Evolutionary conservation across 2,329 filamentous ascomycete genomes (phyloP).

Genomic region (Venturia aucupariae): DNA sequence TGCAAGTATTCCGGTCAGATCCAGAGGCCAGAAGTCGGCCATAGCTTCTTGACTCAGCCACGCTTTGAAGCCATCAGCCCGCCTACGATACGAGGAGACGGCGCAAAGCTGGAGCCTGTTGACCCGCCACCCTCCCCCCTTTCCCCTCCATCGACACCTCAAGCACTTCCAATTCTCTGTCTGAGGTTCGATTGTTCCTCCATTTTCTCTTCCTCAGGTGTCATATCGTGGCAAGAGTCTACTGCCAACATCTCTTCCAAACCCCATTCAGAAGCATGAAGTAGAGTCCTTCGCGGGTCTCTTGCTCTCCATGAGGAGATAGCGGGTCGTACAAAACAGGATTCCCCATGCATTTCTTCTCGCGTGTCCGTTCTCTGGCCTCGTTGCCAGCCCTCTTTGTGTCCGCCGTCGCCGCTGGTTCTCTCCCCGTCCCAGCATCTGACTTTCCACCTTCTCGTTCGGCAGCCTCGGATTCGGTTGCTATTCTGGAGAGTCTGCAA

Average conservation of each 20-base stretch:
- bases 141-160: not conserved
- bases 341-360: slow-evolving; percentile 10
- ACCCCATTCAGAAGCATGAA: not conserved
- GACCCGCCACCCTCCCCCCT: not conserved
- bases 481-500: slow-evolving; percentile 6
- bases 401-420: slow-evolving; percentile 1
- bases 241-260: not conserved
- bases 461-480: not conserved
- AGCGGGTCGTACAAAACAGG: slow-evolving; percentile 1
- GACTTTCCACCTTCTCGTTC: not conserved
- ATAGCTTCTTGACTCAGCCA: not conserved
- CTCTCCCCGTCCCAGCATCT: not conserved
- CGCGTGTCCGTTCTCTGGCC: slow-evolving; percentile 1
- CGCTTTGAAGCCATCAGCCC: too few relatives aligned
- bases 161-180: not conserved
- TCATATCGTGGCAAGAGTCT: not conserved
- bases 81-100: not conserved
- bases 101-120: slow-evolving; percentile 2
- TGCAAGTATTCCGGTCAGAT: slow-evolving; percentile 2
- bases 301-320: not conserved
- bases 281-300: slow-evolving; percentile 2
- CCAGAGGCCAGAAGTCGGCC: not conserved
- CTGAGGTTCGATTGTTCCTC: too few relatives aligned
- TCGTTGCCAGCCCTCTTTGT: slow-evolving; percentile 8
- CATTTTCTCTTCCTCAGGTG: not conserved